A percentile compares a stretch with the other conserved stretches of the same genome.
phyloP scores from a whole-genome alignment of 495 filamentous ascomycete genomes.

The Podospora fimiseda region DNA sequence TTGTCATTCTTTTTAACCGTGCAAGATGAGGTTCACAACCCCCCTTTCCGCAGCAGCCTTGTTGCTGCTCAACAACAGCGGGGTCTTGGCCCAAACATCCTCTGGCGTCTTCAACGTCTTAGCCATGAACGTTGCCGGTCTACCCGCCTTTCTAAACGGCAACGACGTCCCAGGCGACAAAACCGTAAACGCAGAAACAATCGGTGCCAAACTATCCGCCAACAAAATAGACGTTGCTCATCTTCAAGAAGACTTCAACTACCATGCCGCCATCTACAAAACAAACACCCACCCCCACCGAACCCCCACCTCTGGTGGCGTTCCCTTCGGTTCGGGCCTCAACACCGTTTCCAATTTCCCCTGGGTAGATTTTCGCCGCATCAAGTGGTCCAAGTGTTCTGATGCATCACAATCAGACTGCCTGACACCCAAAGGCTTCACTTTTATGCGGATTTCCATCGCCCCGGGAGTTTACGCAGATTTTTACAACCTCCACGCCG shows the following conservation, averaged over 20 bases:
- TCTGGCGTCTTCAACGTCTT: slow-evolving; percentile 45
- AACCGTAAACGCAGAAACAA: slow-evolving; percentile 39
- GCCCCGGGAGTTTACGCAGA: slow-evolving; percentile 42
- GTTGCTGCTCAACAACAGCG: not conserved
- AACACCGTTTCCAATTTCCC: slow-evolving; percentile 53
- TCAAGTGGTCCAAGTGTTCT: slow-evolving; percentile 53
- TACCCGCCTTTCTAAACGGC: slow-evolving; percentile 46
- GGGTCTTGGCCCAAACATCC: not conserved
- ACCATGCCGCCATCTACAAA: slow-evolving; percentile 52
- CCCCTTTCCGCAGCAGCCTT: not conserved
- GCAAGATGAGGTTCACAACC: not conserved
- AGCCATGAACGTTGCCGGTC: slow-evolving; percentile 56
- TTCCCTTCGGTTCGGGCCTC: slow-evolving; percentile 53
- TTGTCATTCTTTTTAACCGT: not conserved
- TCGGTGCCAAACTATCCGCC: slow-evolving; percentile 43
- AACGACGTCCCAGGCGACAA: slow-evolving; percentile 52
- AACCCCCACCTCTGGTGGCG: slow-evolving; percentile 55
- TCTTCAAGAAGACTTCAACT: slow-evolving; percentile 64
- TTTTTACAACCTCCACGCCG: slow-evolving; percentile 57
- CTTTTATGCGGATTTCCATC: slow-evolving; percentile 46
- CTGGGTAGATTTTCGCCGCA: slow-evolving; percentile 49
- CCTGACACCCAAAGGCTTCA: slow-evolving; percentile 60
- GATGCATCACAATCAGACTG: slow-evolving; percentile 50
- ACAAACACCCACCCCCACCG: slow-evolving; percentile 51
- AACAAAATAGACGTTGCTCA: slow-evolving; percentile 54